Evolutionary conservation across 306 rosid genomes (phyloP).

Genomic region (Glycine latifolia): DNA sequence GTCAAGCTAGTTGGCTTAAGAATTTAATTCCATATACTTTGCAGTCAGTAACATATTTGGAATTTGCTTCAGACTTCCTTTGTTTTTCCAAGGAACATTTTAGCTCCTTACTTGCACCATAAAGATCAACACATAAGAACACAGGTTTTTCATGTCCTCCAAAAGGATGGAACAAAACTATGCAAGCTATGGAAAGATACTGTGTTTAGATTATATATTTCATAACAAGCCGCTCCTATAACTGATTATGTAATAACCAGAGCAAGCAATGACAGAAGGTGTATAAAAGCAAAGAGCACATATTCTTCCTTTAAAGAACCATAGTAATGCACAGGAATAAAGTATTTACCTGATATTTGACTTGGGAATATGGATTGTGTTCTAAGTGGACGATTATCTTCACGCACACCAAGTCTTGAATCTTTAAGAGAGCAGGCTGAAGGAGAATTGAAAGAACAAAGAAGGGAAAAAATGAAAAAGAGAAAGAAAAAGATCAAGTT

Average conservation of each 20-base stretch:
- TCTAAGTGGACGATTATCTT: constrained; percentile 44
- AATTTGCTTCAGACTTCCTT: constrained; percentile 3
- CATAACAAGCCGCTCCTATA: background rate
- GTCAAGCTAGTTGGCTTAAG: constrained; percentile 3
- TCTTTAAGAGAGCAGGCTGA: constrained; percentile 64
- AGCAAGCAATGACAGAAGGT: constrained; percentile 23
- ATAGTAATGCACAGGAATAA: constrained; percentile 40
- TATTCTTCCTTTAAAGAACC: constrained; percentile 33
- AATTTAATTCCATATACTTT: constrained; percentile 5
- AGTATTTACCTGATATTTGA: constrained; percentile 66
- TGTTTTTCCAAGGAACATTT: constrained; percentile 16
- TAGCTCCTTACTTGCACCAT: constrained; percentile 17
- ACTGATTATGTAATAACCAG: constrained; percentile 12
- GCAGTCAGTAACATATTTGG: background rate
- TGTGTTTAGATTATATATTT: constrained; percentile 12
- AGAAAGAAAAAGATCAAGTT: constrained; percentile 2
- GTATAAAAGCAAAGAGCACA: constrained; percentile 35
- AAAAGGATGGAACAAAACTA: constrained; percentile 13
- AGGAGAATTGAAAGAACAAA: constrained; percentile 39
- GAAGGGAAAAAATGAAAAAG: constrained; percentile 28
- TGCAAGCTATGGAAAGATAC: constrained; percentile 15
- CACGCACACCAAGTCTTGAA: constrained; percentile 51
- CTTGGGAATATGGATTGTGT: constrained; percentile 48
- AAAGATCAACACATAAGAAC: constrained; percentile 8
- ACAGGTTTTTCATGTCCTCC: constrained; percentile 19